Evolutionary conservation across 257 asterid species (phyloP).

Genomic region (Salvia miltiorrhiza): DNA sequence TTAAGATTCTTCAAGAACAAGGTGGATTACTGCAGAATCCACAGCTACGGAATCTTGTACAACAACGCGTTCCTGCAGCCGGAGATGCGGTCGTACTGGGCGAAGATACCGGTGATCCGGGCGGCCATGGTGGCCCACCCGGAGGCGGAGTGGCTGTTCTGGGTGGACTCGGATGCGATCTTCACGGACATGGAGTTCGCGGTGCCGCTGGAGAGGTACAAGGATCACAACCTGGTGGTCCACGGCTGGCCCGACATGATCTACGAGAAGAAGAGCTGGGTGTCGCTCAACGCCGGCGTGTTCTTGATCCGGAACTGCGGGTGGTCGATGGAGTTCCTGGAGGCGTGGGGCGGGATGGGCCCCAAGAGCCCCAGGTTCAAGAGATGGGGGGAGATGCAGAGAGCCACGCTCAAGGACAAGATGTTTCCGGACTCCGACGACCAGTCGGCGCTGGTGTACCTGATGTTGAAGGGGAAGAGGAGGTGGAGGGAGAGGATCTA

Average conservation of each 20-base stretch:
- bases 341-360: constrained; percentile 78
- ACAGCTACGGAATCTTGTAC: constrained; percentile 57
- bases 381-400: constrained; percentile 49
- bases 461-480: constrained; percentile 45
- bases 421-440: constrained; percentile 62
- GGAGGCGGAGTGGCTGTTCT: constrained; percentile 67
- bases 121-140: constrained; percentile 89
- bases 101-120: constrained; percentile 55
- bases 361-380: constrained; percentile 59
- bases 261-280: constrained; percentile 59
- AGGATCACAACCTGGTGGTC: constrained; percentile 50
- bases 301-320: constrained; percentile 70
- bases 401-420: constrained; percentile 43
- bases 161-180: constrained; percentile 82
- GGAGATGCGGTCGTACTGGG: constrained; percentile 59
- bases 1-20: constrained; percentile 71
- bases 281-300: constrained; percentile 62
- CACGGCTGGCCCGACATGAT: constrained; percentile 73
- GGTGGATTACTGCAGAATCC: constrained; percentile 70
- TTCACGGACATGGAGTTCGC: constrained; percentile 81
- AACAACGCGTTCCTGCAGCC: constrained; percentile 54
- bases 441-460: constrained; percentile 70
- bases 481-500: constrained; percentile 56
- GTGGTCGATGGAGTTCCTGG: constrained; percentile 78
- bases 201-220: constrained; percentile 62